phyloP scores from a whole-genome alignment of 108 stramenopile genomes.

The Cyclostephanos tholiformis region DNA sequence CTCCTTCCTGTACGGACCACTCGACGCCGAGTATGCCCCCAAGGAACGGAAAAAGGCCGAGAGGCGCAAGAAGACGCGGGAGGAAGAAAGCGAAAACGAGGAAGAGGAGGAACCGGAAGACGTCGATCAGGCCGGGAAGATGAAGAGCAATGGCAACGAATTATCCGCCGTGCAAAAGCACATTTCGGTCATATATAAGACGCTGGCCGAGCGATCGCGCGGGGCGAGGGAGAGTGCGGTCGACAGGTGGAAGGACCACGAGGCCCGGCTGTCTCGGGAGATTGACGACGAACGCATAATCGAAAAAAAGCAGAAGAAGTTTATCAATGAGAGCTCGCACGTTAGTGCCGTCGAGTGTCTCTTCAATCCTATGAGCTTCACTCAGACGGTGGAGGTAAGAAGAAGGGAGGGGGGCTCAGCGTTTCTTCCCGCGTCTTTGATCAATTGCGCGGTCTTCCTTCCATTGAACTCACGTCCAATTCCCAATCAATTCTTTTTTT shows the following conservation, averaged over 20 bases:
- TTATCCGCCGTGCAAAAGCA: conserved; percentile 70
- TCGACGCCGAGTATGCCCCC: conserved; percentile 51
- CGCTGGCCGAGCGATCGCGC: conserved; percentile 39
- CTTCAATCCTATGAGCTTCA: conserved; percentile 85
- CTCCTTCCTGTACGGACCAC: conserved; percentile 72
- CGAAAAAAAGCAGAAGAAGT: conserved; percentile 38
- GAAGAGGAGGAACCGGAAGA: conserved; percentile 72
- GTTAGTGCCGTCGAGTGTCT: conserved; percentile 64
- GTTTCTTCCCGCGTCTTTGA: not conserved
- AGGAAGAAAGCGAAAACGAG: conserved; percentile 47
- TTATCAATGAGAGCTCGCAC: conserved; percentile 39
- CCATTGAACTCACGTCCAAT: not conserved
- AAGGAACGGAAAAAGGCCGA: conserved; percentile 62
- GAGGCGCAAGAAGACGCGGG: conserved; percentile 25
- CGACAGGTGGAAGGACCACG: conserved; percentile 23
- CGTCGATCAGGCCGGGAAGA: conserved; percentile 40
- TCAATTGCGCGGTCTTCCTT: not conserved
- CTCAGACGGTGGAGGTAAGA: conserved; percentile 78
- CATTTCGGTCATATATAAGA: conserved; percentile 54
- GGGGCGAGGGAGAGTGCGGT: conserved; percentile 20
- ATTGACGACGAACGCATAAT: conserved; percentile 25
- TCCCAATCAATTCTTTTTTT: not conserved
- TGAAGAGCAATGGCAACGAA: conserved; percentile 60
- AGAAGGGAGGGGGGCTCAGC: not conserved
- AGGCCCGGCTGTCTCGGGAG: conserved; percentile 19